Conservation (phyloP, 805 yeast genomes). For the Saccharomyces paradoxus region DNA sequence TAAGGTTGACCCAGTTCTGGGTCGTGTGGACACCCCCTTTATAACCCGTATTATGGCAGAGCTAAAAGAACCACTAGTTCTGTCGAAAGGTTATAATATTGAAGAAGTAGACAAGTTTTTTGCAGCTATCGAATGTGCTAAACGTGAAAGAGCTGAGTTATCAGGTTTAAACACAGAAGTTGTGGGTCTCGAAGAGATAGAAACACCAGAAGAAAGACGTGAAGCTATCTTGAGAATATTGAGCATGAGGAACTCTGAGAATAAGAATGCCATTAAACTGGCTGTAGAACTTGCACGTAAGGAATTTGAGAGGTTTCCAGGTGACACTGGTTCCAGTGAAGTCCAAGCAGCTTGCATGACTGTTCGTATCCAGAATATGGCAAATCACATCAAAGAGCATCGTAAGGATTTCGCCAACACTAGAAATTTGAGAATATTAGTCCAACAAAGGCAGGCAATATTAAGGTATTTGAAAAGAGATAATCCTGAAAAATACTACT, state of each 20-base stretch:
- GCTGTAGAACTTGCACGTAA: conserved; percentile 58
- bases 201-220: conserved; percentile 49
- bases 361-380: conserved; percentile 66
- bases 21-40: conserved; percentile 58
- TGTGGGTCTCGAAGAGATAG: conserved; percentile 18
- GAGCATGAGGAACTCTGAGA: conserved; percentile 61
- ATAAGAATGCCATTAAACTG: conserved; percentile 46
- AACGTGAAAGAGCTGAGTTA: conserved; percentile 19
- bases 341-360: conserved; percentile 92
- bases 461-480: conserved; percentile 75
- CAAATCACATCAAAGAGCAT: conserved; percentile 60
- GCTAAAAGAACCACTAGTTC: conserved; percentile 53
- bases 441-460: conserved; percentile 80
- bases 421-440: conserved; percentile 68
- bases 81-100: conserved; percentile 51
- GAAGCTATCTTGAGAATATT: conserved; percentile 65
- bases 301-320: conserved; percentile 76
- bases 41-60: conserved; percentile 59
- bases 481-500: conserved; percentile 73
- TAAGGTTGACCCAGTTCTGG: conserved; percentile 78
- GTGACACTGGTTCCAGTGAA: conserved; percentile 92
- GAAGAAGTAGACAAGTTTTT: conserved; percentile 67
- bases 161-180: conserved; percentile 21
- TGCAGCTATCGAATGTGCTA: conserved; percentile 42
- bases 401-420: conserved; percentile 67